A percentile compares a stretch with the other conserved stretches of the same genome.
Conservation (phyloP, 306 rosid species). For the Malus fusca region DNA sequence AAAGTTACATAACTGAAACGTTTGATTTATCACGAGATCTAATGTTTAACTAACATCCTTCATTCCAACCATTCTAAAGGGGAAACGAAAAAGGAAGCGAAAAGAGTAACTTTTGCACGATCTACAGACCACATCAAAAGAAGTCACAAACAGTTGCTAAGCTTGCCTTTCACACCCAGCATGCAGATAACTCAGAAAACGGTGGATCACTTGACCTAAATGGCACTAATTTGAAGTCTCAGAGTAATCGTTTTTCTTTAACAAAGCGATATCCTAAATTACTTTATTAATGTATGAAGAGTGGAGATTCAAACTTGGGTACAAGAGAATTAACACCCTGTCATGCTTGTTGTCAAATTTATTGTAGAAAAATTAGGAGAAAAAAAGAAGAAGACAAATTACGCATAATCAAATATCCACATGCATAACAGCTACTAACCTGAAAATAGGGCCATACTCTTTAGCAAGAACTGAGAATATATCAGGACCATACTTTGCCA, state of each 20-base stretch:
- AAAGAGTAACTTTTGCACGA: not conserved
- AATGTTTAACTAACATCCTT: no score
- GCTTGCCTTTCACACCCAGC: no score
- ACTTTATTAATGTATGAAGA: not conserved
- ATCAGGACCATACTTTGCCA: conserved; percentile 81
- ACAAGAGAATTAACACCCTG: not conserved
- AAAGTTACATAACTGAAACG: no score
- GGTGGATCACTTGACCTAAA: not conserved
- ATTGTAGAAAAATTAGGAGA: not conserved
- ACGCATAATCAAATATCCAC: not conserved
- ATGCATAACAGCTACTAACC: conserved; percentile 30
- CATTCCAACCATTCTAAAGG: no score
- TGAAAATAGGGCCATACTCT: conserved; percentile 87
- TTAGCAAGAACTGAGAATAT: conserved; percentile 83
- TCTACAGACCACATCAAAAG: not conserved
- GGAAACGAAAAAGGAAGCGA: no score
- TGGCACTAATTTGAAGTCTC: not conserved
- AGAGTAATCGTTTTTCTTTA: no score
- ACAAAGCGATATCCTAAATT: not conserved
- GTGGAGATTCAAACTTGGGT: not conserved
- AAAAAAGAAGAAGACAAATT: not conserved
- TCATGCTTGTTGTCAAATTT: not conserved
- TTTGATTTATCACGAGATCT: not conserved
- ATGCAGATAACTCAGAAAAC: not conserved
- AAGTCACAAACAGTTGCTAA: not conserved